phyloP scores from a whole-genome alignment of 1,284 basidiomycete genomes.

The Rugiboletus extremiorientalis region DNA sequence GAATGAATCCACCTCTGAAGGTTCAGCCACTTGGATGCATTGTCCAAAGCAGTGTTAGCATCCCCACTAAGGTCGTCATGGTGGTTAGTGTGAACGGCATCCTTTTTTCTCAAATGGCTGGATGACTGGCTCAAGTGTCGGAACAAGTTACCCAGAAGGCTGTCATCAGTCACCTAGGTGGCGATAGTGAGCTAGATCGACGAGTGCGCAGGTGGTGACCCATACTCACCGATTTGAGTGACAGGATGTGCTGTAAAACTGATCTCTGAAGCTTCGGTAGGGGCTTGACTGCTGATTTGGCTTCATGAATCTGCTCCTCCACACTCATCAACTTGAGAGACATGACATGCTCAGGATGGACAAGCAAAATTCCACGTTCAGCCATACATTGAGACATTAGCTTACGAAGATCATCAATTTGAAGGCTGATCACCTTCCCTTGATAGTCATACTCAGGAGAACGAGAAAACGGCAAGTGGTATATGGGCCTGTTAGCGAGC shows the following conservation, averaged over 20 bases:
- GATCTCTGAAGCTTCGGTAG: not conserved
- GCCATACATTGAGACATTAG: slow-evolving; percentile 33
- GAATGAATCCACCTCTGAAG: slow-evolving; percentile 31
- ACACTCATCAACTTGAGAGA: slow-evolving; percentile 33
- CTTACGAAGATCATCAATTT: not conserved
- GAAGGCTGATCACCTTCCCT: too few relatives aligned
- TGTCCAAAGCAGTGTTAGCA: not conserved
- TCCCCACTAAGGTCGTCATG: not conserved
- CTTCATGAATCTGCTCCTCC: slow-evolving; percentile 15
- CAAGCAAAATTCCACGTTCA: slow-evolving; percentile 42
- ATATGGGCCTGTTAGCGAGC: slow-evolving; percentile 45
- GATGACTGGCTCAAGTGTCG: too few relatives aligned
- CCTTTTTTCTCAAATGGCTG: too few relatives aligned
- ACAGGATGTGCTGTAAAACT: not conserved
- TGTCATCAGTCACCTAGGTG: too few relatives aligned
- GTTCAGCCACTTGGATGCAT: not conserved
- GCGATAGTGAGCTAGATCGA: too few relatives aligned
- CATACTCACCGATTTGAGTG: not conserved
- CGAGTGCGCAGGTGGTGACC: too few relatives aligned
- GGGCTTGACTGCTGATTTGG: rapidly evolving
- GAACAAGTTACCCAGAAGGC: too few relatives aligned
- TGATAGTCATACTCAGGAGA: rapidly evolving
- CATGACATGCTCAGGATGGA: slow-evolving; percentile 51
- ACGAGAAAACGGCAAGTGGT: slow-evolving; percentile 49
- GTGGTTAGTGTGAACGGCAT: too few relatives aligned